These are phyloP conservation scores for Nothophoma quercina DNA, from an alignment of 2,329 filamentous ascomycete genomes.

Conservation along the genomic window DNA sequence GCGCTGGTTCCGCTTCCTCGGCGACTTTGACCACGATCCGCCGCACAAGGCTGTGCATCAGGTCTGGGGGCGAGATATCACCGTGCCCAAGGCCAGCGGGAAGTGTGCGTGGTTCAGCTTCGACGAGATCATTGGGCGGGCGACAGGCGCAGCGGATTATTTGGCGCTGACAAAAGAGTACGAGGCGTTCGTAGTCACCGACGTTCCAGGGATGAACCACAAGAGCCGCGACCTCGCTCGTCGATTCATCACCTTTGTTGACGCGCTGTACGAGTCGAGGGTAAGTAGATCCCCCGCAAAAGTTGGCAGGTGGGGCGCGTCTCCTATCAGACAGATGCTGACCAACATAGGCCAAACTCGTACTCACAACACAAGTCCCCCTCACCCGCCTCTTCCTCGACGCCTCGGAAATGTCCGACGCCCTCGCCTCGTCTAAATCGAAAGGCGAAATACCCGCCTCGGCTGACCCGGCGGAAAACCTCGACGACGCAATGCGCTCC, in stretches of 20 bases:
- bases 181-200: conserved; percentile 89
- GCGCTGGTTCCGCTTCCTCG: conserved; percentile 95
- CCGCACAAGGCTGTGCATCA: conserved; percentile 80
- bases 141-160: conserved; percentile 94
- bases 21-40: conserved; percentile 77
- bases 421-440: conserved; percentile 53
- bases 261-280: conserved; percentile 86
- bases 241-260: conserved; percentile 96
- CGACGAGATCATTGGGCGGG: conserved; percentile 85
- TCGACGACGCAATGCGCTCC: conserved; percentile 76
- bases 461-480: conserved; percentile 55
- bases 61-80: conserved; percentile 92
- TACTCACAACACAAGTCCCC: conserved; percentile 87
- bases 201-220: conserved; percentile 90
- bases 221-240: conserved; percentile 85
- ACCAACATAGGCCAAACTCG: conserved; percentile 78
- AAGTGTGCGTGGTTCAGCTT: conserved; percentile 91
- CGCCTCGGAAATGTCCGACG: conserved; percentile 56
- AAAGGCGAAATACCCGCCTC: conserved; percentile 51
- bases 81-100: conserved; percentile 86
- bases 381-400: conserved; percentile 87
- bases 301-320: no score
- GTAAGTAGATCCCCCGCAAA: no score
- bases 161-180: conserved; percentile 90
- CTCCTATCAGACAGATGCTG: not conserved